phyloP scores from a whole-genome alignment of 805 yeast genomes.

The Saccharomycopsis malanga region DNA sequence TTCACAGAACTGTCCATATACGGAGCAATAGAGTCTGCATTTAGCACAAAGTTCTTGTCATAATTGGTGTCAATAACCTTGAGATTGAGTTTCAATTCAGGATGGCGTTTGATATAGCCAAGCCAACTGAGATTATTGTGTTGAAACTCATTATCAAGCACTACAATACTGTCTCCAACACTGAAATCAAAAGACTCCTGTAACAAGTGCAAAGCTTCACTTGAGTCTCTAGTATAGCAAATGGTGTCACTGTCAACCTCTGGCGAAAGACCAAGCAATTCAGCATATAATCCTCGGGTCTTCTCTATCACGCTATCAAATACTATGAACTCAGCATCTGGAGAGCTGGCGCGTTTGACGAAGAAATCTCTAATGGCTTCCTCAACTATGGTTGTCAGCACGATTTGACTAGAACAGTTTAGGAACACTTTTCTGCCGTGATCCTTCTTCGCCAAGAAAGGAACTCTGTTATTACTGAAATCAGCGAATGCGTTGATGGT shows the following conservation, averaged over 20 bases:
- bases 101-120: constrained; percentile 12
- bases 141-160: constrained; percentile 21
- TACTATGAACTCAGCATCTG: constrained; percentile 16
- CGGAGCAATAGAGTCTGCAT: constrained; percentile 9
- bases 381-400: constrained; percentile 9
- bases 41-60: constrained; percentile 17
- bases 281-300: constrained; percentile 16
- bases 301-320: constrained; percentile 16
- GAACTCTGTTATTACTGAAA: constrained; percentile 4
- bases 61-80: constrained; percentile 14
- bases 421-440: constrained; percentile 11
- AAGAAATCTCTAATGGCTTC: constrained; percentile 14
- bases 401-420: constrained; percentile 18
- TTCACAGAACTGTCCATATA: constrained; percentile 14
- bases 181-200: constrained; percentile 14
- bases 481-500: constrained; percentile 1
- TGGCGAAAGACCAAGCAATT: constrained; percentile 2
- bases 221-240: constrained; percentile 20
- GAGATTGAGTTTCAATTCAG: constrained; percentile 12
- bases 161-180: constrained; percentile 17
- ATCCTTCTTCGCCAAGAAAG: constrained; percentile 5
- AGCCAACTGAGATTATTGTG: constrained; percentile 20
- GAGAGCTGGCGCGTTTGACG: constrained; percentile 2
- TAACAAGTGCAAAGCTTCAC: constrained; percentile 20
- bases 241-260: neutral